Evolutionary conservation across 2,329 filamentous ascomycete species (phyloP).

Genomic region (Teratosphaeria pseudoeucalypti): DNA sequence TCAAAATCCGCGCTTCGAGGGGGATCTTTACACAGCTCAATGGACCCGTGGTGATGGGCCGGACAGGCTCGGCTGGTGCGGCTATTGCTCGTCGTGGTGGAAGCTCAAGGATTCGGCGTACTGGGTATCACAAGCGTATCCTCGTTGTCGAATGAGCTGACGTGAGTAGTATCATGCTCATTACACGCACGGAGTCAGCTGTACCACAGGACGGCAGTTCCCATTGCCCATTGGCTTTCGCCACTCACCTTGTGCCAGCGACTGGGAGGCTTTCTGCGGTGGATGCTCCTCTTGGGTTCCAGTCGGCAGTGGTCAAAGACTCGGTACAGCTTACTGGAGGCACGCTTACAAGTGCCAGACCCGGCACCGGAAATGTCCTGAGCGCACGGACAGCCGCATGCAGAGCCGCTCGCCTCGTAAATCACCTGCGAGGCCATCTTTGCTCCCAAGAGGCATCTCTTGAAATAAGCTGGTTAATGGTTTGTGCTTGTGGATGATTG

Average conservation of each 20-base stretch:
- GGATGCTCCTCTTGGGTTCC: constrained; percentile 74
- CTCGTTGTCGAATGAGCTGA: neutral
- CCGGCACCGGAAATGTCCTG: constrained; percentile 1
- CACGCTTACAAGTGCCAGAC: constrained; percentile 63
- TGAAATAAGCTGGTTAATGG: constrained; percentile 1
- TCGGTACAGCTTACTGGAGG: constrained; percentile 84
- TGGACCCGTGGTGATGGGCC: constrained; percentile 82
- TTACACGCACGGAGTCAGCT: constrained; percentile 78
- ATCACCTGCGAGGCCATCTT: neutral
- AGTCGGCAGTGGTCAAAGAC: constrained; percentile 76
- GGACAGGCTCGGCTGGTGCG: constrained; percentile 83
- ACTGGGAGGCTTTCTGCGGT: constrained; percentile 70
- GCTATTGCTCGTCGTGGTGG: constrained; percentile 81
- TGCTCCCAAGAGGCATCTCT: neutral
- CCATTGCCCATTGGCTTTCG: constrained; percentile 65
- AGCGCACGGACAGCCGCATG: neutral
- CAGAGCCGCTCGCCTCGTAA: constrained; percentile 7
- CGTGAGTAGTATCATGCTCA: constrained; percentile 7
- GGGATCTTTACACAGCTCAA: constrained; percentile 70
- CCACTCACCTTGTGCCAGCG: constrained; percentile 70
- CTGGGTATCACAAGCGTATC: constrained; percentile 39
- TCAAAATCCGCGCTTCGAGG: constrained; percentile 51
- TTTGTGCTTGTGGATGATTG: neutral
- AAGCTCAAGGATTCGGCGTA: constrained; percentile 84
- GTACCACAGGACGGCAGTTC: constrained; percentile 68